These are phyloP conservation scores for Sporisorium sorghi DNA, from an alignment of 1,284 basidiomycete species.

Conservation along the genomic window DNA sequence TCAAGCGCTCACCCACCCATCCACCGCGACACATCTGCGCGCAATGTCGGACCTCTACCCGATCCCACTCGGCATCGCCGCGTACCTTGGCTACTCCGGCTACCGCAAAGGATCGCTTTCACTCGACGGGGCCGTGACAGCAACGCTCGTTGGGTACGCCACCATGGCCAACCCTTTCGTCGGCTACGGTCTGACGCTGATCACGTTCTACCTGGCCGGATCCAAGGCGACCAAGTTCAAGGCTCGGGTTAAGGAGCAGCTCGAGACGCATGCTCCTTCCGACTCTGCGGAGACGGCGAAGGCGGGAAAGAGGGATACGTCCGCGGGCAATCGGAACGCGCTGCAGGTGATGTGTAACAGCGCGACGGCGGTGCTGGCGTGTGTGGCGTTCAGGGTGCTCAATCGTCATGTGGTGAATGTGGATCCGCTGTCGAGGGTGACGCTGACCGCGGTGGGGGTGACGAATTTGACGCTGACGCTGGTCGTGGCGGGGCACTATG, in stretches of 20 bases:
- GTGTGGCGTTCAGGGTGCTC: constrained; percentile 19
- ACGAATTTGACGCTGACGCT: constrained; percentile 29
- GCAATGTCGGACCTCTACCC: constrained; percentile 30
- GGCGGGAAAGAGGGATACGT: constrained; percentile 23
- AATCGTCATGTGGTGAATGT: background rate
- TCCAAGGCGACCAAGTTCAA: constrained; percentile 84
- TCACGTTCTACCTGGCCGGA: constrained; percentile 75
- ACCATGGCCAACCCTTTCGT: constrained; percentile 59
- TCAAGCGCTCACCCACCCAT: no score
- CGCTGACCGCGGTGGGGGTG: background rate
- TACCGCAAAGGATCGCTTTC: constrained; percentile 61
- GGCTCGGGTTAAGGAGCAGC: constrained; percentile 75
- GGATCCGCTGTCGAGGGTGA: constrained; percentile 16
- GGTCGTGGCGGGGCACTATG: constrained; percentile 54
- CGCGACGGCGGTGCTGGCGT: constrained; percentile 24
- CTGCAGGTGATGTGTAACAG: constrained; percentile 61
- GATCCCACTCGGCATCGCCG: constrained; percentile 27
- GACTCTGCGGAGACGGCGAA: background rate
- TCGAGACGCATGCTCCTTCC: constrained; percentile 73
- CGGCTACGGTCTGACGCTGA: constrained; percentile 55
- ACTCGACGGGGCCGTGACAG: constrained; percentile 52
- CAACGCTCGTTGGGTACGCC: constrained; percentile 54
- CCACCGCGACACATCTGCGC: no score
- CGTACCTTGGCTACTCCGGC: constrained; percentile 35
- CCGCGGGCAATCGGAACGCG: constrained; percentile 50